These are phyloP conservation scores for Colletotrichum lentis DNA, from an alignment of 2,329 filamentous ascomycete species.

Conservation along the genomic window DNA sequence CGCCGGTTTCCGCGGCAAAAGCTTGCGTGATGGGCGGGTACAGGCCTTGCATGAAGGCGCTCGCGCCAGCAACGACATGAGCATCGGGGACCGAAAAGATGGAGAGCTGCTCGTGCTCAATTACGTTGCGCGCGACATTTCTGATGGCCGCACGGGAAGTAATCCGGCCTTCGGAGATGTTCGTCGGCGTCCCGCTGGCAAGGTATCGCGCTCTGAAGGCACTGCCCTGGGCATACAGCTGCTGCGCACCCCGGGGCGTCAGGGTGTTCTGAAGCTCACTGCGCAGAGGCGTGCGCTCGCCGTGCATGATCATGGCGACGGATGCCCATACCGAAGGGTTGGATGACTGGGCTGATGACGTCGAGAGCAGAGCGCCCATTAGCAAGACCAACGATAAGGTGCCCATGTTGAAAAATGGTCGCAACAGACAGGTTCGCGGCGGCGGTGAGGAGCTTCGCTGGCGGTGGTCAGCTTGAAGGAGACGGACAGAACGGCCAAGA, in stretches of 20 bases:
- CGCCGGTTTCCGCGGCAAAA: conserved; percentile 50
- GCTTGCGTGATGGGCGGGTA: conserved; percentile 72
- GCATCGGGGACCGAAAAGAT: conserved; percentile 53
- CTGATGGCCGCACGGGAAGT: conserved; percentile 51
- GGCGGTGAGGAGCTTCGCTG: not conserved
- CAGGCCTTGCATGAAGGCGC: conserved; percentile 83
- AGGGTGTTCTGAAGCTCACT: conserved; percentile 47
- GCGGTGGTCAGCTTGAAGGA: not conserved
- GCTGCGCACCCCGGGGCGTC: conserved; percentile 63
- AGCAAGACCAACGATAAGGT: conserved; percentile 37
- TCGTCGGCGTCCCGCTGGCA: conserved; percentile 40
- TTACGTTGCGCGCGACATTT: conserved; percentile 52
- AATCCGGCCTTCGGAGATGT: conserved; percentile 41
- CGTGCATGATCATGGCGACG: conserved; percentile 59
- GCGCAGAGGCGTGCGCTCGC: conserved; percentile 60
- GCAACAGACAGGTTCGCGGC: not conserved
- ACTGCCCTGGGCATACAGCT: conserved; percentile 58
- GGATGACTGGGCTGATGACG: conserved; percentile 45
- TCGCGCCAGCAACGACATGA: conserved; percentile 71
- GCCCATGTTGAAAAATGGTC: conserved; percentile 36
- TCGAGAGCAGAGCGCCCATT: conserved; percentile 41
- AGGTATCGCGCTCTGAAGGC: conserved; percentile 62
- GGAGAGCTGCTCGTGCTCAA: conserved; percentile 59
- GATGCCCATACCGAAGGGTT: conserved; percentile 58
- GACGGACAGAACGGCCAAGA: not conserved